Base-by-base conservation (phyloP, 306 rosid genomes). In the Inga laurina region DNA sequence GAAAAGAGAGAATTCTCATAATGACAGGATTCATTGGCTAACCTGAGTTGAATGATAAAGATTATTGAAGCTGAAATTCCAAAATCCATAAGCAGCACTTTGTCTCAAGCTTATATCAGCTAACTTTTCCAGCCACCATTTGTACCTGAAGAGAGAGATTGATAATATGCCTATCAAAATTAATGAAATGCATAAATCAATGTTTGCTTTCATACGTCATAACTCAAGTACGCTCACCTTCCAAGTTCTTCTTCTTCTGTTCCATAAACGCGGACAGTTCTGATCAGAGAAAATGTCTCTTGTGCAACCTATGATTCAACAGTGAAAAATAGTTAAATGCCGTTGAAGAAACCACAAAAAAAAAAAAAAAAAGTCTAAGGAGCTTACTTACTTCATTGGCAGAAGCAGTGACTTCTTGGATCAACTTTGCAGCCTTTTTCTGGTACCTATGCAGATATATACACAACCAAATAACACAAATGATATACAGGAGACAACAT, bases 21-120 rank as follows among this genome's bases (percentile, higher is more conserved):
- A 80, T 62, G 71, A 49, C 13, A 77, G 72, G 70, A 77, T 82
- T 11, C 59, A 52, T 34, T 37, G 65, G 82, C 76, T 52, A 83
- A 92, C 99, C 94, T 96, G 99, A 64, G 99, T 92, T 76, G 98
- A 91, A 87, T 96, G 99, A 82, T 93, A 96, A 81, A 96, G 99
- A 78, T 85, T 80, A 65, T 96, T 96, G 91, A 91, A 96, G 85
- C 89, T 88, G 81, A 90, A 81, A 82, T 92, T 96, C 99, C 99
- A 96, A 82, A 93, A 74, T 30, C 98, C 99, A 86, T 89, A 91
- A 4, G 97, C 97, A 84, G 91, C 99, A 81, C 97, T 96, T 89
- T 90, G 96, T 59, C 92, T 90, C 82, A 96, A 84, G 89, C 97
- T 93, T 87, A 96, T 90, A 84, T 90, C 93, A 82, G 94, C 98